These are phyloP conservation scores for Potentilla sterilis DNA, from an alignment of 306 rosid species.

Conservation along the genomic window DNA sequence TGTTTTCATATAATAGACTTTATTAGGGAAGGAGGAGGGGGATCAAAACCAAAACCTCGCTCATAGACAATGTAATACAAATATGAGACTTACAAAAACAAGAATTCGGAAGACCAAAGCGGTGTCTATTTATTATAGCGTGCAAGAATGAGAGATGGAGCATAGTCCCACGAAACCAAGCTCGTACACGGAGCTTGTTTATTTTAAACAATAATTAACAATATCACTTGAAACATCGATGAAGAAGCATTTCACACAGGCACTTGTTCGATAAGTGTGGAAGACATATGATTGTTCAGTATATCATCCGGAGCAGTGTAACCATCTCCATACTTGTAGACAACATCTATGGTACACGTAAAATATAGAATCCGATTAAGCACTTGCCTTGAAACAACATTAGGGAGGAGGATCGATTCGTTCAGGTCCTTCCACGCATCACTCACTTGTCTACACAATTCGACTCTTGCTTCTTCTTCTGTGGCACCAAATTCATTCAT, in stretches of 20 bases:
- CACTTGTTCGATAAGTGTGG: neutral
- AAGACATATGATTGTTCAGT: neutral
- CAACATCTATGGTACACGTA: neutral
- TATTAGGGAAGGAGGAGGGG: neutral
- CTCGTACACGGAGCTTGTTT: too few relatives aligned
- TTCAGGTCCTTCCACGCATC: slow-evolving; percentile 6
- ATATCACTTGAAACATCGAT: neutral
- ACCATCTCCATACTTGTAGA: neutral
- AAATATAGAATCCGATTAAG: neutral
- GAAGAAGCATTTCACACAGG: neutral
- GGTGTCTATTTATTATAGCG: neutral
- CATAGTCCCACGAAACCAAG: too few relatives aligned
- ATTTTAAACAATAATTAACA: too few relatives aligned
- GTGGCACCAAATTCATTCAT: slow-evolving; percentile 22
- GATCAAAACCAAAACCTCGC: neutral
- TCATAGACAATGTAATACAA: neutral
- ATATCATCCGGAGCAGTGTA: neutral
- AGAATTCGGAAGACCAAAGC: too few relatives aligned
- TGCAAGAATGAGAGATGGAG: too few relatives aligned
- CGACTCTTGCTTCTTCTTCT: too few relatives aligned
- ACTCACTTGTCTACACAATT: neutral
- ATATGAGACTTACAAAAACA: too few relatives aligned
- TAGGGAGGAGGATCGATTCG: too few relatives aligned
- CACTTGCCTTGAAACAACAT: neutral
- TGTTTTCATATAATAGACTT: too few relatives aligned